Evolutionary conservation across 441 rosid genomes (phyloP).

Genomic region (Croton setiger): DNA sequence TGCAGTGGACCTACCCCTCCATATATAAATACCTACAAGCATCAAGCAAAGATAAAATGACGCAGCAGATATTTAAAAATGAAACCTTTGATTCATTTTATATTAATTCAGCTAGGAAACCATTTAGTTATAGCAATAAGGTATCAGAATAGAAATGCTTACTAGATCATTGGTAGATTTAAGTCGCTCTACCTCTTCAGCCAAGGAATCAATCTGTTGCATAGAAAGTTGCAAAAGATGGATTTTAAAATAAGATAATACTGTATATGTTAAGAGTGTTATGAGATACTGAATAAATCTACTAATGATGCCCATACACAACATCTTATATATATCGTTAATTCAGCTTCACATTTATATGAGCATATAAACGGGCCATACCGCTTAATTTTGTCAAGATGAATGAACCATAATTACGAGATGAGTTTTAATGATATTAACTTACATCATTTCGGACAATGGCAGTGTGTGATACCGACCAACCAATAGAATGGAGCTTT

Average conservation of each 20-base stretch:
- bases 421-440: constrained; percentile 23
- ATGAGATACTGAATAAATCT: constrained; percentile 10
- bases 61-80: constrained; percentile 7
- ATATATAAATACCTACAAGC: constrained; percentile 67
- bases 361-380: constrained; percentile 3
- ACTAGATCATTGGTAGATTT: constrained; percentile 82
- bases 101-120: neutral
- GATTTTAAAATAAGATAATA: constrained; percentile 13
- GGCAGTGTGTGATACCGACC: constrained; percentile 62
- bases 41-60: constrained; percentile 12
- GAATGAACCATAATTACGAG: neutral
- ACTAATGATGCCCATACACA: constrained; percentile 5
- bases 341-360: constrained; percentile 1
- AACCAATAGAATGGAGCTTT: constrained; percentile 78
- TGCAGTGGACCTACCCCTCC: constrained; percentile 98
- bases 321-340: neutral
- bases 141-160: constrained; percentile 19
- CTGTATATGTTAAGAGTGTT: constrained; percentile 6
- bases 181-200: constrained; percentile 85
- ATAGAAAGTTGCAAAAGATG: constrained; percentile 21
- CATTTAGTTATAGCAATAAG: constrained; percentile 1
- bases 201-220: constrained; percentile 88
- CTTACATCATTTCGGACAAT: constrained; percentile 87
- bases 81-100: neutral
- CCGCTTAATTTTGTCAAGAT: neutral